Evolutionary conservation across 2,329 filamentous ascomycete species (phyloP), one percentile per base, ranked within the genome.

Genomic region (Hypoxylon sp.): DNA sequence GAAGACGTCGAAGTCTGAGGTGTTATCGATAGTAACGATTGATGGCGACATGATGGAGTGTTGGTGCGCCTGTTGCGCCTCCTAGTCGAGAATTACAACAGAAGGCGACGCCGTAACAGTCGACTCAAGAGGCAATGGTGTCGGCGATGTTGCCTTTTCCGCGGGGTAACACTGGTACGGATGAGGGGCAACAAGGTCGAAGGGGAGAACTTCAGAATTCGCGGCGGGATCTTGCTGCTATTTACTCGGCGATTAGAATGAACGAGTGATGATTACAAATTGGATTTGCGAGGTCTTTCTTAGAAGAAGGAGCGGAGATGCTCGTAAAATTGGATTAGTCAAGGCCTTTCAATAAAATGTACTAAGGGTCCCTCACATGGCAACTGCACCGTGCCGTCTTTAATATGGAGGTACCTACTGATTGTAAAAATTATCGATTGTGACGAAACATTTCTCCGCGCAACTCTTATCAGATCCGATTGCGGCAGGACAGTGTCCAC

Each of bases 11-110:
- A 75, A 74, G 65, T 76, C 73, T 6, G 72, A 68, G 21, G 72
- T 68, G 35, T 71, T 73, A 57, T 74, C 68, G 59, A 77, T 70
- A 65, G 84, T 84, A 70, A 88, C 78, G 72, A 86, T 77, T 53
- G 84, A 82, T 75, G 86, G 85, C 57, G 85, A 80, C 86, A 88
- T 87, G 71, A 69, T 77, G 75, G 56, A 17, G 35, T 46, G 19
- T 29, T 29, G 29, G n/a, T 57, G 70, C 61, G 67, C 62, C 50
- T 19, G 17, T 29, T 63, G 68, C 61, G 72, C 61, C 32, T 21
- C 53, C 54, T 32, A 55, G 35, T 60, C 13, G n/a, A 48, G n/a
- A 35, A 59, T 32, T 53, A 27, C 10, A 19, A 21, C n/a, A 35
- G 32, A 47, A 51, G n/a, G 17, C 32, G 15, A 27, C 50, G 19